Conservation (phyloP, 1,284 basidiomycete genomes). For the Tylopilus orsonianus region DNA sequence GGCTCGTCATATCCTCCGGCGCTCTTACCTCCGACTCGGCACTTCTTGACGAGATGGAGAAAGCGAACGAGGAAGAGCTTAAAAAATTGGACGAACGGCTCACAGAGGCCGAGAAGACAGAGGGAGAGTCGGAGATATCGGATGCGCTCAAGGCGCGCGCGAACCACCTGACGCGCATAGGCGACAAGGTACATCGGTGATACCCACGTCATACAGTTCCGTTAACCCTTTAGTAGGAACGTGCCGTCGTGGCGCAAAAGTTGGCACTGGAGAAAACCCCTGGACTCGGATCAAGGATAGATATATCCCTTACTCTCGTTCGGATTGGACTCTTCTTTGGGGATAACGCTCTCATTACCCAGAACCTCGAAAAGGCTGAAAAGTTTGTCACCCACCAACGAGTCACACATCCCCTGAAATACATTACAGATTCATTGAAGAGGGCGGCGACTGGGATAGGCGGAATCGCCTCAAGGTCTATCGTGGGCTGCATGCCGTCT, state of each 20-base stretch:
- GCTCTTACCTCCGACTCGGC: slow-evolving; percentile 53
- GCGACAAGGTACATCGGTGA: slow-evolving; percentile 72
- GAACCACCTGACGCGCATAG: slow-evolving; percentile 86
- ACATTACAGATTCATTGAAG: slow-evolving; percentile 75
- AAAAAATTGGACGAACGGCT: slow-evolving; percentile 78
- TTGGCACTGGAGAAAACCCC: slow-evolving; percentile 90
- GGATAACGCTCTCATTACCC: slow-evolving; percentile 74
- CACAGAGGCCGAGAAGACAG: slow-evolving; percentile 85
- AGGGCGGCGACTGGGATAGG: slow-evolving; percentile 98
- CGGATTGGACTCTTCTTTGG: slow-evolving; percentile 92
- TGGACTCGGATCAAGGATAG: slow-evolving; percentile 91
- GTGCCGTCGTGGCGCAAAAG: slow-evolving; percentile 77
- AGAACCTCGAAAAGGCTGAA: slow-evolving; percentile 80
- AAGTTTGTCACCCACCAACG: slow-evolving; percentile 49
- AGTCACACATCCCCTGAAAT: not conserved
- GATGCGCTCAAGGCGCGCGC: slow-evolving; percentile 84
- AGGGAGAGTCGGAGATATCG: slow-evolving; percentile 92
- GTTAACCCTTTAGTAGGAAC: slow-evolving; percentile 48
- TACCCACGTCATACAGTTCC: not conserved
- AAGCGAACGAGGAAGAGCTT: slow-evolving; percentile 76
- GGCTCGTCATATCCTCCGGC: slow-evolving; percentile 49
- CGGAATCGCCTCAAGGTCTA: slow-evolving; percentile 97
- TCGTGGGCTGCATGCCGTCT: slow-evolving; percentile 82
- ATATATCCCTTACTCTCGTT: slow-evolving; percentile 87
- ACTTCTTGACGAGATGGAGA: slow-evolving; percentile 70